Evolutionary conservation across 139 green algal genomes (phyloP), one percentile per base, ranked within the genome.

Genomic region (Auxenochlorella pyrenoidosa): DNA sequence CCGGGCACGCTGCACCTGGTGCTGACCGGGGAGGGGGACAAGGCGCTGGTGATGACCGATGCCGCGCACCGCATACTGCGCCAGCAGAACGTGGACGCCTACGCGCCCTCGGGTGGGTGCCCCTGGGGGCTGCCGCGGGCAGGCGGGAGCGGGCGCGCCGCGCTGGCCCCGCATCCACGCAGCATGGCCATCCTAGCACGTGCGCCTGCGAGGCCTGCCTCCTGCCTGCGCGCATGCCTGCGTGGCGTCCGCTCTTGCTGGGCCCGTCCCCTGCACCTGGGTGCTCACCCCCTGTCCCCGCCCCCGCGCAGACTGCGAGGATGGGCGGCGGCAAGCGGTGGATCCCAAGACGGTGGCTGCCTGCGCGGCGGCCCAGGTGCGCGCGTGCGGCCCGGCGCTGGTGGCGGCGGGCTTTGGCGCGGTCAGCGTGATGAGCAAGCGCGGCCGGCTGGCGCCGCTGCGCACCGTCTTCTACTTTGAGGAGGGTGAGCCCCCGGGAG

Each of bases 1-100:
- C 63, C 75, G 40, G 92, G 89, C 47, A 92, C 85, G n/a, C 90
- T 96, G 86, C 94, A 96, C 51, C 60, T 96, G 26, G 84, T 94
- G 30, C 84, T 95, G 34, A 93, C 84, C 32, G 85, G 82, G 8
- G 75, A 89, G 38, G 80, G 83, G n/a, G 85, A 88, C 38, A 77
- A 80, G 1, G 89, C 86, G 10, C 85, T 94, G 71, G 40, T 24
- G 2, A 71, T 93, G 70, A 87, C 85, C 22, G 51, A 68, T 3
- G 77, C 84, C 28, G 90, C 90, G 8, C 68, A 83, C 34, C 51
- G 79, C 22, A 65, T 86, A n/a, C 70, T 87, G 44, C 77, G 85
- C 16, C 82, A 75, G 68, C 41, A 89, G 41, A 82, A 87, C 41
- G 75, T 90, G 41, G 80, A 86, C 0, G 81, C 75, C 36, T 90